phyloP scores from a whole-genome alignment of 2,329 filamentous ascomycete genomes.

The Stagonosporopsis rhizophila region DNA sequence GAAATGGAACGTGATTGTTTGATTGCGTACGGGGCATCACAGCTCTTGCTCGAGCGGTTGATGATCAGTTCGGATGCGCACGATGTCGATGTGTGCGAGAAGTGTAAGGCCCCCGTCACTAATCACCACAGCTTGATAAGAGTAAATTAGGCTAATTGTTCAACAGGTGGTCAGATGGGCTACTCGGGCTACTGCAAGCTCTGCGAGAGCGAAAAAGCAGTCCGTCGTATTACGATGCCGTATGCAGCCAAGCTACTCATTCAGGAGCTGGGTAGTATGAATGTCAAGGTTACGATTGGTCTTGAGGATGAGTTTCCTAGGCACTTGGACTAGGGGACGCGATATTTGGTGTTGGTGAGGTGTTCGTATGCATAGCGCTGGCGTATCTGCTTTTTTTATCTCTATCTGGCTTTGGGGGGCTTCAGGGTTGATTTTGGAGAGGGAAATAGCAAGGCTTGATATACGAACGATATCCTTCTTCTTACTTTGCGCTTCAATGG shows the following conservation, averaged over 20 bases:
- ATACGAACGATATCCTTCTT: no score
- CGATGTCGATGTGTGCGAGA: conserved; percentile 90
- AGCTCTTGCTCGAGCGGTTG: conserved; percentile 87
- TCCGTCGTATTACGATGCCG: conserved; percentile 94
- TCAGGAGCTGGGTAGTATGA: conserved; percentile 97
- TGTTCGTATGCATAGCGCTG: conserved; percentile 16
- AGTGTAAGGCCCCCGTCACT: conserved; percentile 58
- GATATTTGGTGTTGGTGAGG: neutral
- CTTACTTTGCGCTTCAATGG: no score
- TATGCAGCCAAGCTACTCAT: conserved; percentile 96
- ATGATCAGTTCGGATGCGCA: conserved; percentile 95
- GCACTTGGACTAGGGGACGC: conserved; percentile 3
- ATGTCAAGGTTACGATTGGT: conserved; percentile 91
- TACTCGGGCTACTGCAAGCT: conserved; percentile 95
- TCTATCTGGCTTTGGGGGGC: neutral
- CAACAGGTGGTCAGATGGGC: conserved; percentile 77
- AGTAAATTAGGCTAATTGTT: neutral
- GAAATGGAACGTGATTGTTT: conserved; percentile 99
- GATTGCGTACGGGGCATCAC: conserved; percentile 94
- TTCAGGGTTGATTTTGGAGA: no score
- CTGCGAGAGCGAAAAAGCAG: conserved; percentile 82
- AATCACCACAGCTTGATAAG: neutral
- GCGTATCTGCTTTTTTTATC: conserved; percentile 1
- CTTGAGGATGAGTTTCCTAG: conserved; percentile 83
- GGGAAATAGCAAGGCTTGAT: no score